Base-by-base conservation (phyloP, 176 grass and related monocot genomes). In the Pharus latifolius region DNA sequence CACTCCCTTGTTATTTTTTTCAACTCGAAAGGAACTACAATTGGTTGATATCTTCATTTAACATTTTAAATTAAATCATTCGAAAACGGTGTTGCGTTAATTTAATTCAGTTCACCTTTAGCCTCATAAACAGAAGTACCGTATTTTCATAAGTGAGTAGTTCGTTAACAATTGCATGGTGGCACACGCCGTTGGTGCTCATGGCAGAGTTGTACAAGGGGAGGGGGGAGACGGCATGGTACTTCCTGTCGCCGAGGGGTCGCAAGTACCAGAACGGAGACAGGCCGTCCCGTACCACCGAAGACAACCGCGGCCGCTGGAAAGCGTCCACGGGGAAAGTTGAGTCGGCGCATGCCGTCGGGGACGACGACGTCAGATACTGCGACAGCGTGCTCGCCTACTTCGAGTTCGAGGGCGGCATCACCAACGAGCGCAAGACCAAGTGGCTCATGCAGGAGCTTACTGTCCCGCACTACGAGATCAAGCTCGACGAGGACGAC, bases 371-470 rank as follows among this genome's bases (percentile, higher is more conserved):
- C 2, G 0, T 17, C 62, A 3, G 5, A 45, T 79, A 29, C 69
- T 55, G 6, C 3, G 7, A 11, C 16, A 68, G 18, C 22, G 8
- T 2, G 53, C 76, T 85, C 37, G 38, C 16, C 69, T 80, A 80
- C 76, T 20, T 47, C 55, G 8, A 62, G 17, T 20, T 47, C 55
- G 8, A 62, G 17, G 69, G 82, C 22, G 23, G 32, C 24, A n/a
- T 14, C 46, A 55, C 27, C 13, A 12, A 17, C 1, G 82, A 74
- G 54, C 58, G 14, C 28, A 73, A 68, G 76, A 55, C 55, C 76
- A 62, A 75, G 62, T 75, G 82, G 76, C 69, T 85, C 1, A 85
- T 85, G 76, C 55, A 18, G 1, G 82, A 85, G 69, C 9, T 69
- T 62, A 73, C 63, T 46, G 2, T 69, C 37, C 70, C 70, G 1